Conservation (phyloP, 2,329 filamentous ascomycete species). For the Penicillium palitans region DNA sequence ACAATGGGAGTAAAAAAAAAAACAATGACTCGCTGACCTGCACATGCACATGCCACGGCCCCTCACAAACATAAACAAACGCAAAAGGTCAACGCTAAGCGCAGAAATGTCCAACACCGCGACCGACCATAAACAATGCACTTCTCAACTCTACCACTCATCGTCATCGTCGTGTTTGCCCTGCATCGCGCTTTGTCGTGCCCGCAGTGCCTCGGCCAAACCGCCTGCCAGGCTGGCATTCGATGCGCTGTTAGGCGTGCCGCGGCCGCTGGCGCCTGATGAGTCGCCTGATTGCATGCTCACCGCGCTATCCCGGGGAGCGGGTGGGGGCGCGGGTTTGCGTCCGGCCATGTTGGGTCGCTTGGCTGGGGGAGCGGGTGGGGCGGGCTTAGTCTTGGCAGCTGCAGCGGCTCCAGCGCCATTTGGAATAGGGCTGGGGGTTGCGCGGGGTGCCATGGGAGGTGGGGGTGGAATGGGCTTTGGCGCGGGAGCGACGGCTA, state of each 20-base stretch:
- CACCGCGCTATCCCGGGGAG: slow-evolving; percentile 66
- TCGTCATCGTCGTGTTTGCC: slow-evolving; percentile 68
- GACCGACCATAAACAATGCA: slow-evolving; percentile 14
- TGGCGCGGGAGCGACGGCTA: slow-evolving; percentile 53
- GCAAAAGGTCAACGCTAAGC: slow-evolving; percentile 25
- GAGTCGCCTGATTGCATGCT: slow-evolving; percentile 53
- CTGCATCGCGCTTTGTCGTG: slow-evolving; percentile 74
- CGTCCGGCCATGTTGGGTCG: slow-evolving; percentile 67
- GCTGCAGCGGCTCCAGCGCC: slow-evolving; percentile 44
- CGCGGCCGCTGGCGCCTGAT: slow-evolving; percentile 65
- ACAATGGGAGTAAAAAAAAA: background rate
- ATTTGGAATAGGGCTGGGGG: slow-evolving; percentile 65
- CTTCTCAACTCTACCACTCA: slow-evolving; percentile 58
- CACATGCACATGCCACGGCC: slow-evolving; percentile 6
- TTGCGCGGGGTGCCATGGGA: slow-evolving; percentile 49
- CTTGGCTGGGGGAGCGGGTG: slow-evolving; percentile 77
- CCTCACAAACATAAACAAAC: slow-evolving; percentile 7
- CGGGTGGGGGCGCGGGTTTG: slow-evolving; percentile 67
- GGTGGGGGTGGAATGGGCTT: slow-evolving; percentile 58
- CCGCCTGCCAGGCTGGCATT: slow-evolving; percentile 68
- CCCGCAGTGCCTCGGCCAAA: slow-evolving; percentile 74
- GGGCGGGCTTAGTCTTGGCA: slow-evolving; percentile 64
- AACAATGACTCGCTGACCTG: slow-evolving; percentile 6
- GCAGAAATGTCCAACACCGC: slow-evolving; percentile 23
- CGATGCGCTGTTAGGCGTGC: slow-evolving; percentile 61